Base-by-base conservation (phyloP, 306 rosid species). In the Delonix regia region DNA sequence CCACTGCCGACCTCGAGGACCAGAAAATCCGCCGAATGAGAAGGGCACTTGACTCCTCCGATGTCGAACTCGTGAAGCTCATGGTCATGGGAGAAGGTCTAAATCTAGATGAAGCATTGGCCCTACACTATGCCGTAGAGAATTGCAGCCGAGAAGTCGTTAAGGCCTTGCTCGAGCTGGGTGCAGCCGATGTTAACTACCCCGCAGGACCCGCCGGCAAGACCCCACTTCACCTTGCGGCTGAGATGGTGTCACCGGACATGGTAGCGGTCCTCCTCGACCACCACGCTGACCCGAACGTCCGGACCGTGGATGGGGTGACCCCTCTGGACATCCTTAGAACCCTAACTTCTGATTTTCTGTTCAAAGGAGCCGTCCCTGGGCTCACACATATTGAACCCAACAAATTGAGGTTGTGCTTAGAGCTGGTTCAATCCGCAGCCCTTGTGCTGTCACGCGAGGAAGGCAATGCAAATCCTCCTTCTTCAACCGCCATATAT, bases 61-160 rank as follows among this genome's bases (percentile, higher is more conserved):
- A 96, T 5, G 99, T 96, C 0, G 99, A 96, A 39, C 90, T 96
- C 0, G 99, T 96, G 15, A 96, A 96, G 81, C 91, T 96, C 3
- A 96, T 96, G 99, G 98, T 96, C 0, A 96, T 96, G 99, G 99
- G 99, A 0, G 99, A 96, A 76, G 99, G 98, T 25, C 88, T 95
- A 2, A 95, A 95, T 75, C 93, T 95, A 0, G 99, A 95, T 19
- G 98, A 95, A 21, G 99, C 98, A 4, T 61, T 96, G 21, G 99
- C 99, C 25, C 76, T 96, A 7, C 99, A 92, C 75, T 96, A 93
- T 2, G 96, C 99, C 0, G 99, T 96, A 0, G 96, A 93, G 83
- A 96, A 81, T 78, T 96, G 99, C 71, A 96, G 94, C 83, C 85
- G 99, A 3, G 99, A 96, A 79, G 99, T 96, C 0, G 98, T 93